Percentiles rank a stretch among this genome's conserved stretches.
Conservation (phyloP, 805 yeast genomes). For the Yarrowia bubula region DNA sequence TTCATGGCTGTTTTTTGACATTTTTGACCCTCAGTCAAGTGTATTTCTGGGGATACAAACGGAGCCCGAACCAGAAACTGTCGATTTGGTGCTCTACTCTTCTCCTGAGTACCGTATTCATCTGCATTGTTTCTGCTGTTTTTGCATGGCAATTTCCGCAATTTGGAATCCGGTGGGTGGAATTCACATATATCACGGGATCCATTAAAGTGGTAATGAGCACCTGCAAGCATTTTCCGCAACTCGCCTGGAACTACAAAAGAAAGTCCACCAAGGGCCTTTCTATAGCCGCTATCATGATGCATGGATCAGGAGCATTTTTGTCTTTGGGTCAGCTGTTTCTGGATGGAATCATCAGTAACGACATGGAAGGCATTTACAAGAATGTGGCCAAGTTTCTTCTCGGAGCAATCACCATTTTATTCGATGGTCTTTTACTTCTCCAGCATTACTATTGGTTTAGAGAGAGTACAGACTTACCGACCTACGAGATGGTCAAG, state of each 20-base stretch:
- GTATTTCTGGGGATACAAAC: not conserved
- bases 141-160: not conserved
- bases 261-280: constrained; percentile 5
- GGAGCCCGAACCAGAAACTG: not conserved
- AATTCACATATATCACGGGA: not conserved
- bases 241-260: not conserved
- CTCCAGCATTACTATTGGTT: constrained; percentile 5
- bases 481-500: not conserved
- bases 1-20: constrained; percentile 39
- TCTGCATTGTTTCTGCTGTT: not conserved
- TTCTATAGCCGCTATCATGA: not conserved
- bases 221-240: constrained; percentile 2
- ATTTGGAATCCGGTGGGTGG: not conserved
- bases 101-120: not conserved
- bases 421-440: not conserved
- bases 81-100: not conserved
- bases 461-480: not conserved
- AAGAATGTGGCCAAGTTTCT: constrained; percentile 3
- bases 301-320: not conserved
- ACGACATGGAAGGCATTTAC: not conserved
- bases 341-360: not conserved
- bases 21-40: not conserved
- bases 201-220: constrained; percentile 4
- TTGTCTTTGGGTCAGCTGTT: not conserved
- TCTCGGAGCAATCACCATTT: not conserved